Percentiles rank a stretch among this genome's conserved stretches.
phyloP scores from a whole-genome alignment of 768 basidiomycete genomes.

The Dacryopinax spathularia region DNA sequence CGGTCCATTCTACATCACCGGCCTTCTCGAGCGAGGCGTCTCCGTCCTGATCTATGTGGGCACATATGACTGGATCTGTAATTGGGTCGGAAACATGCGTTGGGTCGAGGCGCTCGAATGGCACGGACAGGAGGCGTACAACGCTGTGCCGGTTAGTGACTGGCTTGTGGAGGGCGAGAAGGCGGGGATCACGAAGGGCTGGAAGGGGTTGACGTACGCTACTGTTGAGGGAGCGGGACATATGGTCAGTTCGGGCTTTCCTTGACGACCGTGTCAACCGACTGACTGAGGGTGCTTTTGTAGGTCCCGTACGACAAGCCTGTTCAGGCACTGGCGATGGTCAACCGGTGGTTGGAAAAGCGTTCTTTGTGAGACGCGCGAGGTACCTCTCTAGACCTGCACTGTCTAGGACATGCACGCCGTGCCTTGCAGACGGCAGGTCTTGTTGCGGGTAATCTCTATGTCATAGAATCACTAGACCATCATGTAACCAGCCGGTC shows the following conservation, averaged over 20 bases:
- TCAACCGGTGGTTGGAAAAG: conserved; percentile 8
- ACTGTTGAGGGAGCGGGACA: conserved; percentile 60
- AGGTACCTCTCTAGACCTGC: too few species aligned
- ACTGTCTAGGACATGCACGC: too few species aligned
- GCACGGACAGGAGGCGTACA: conserved; percentile 46
- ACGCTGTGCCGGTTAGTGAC: conserved; percentile 29
- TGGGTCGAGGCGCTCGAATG: conserved; percentile 66
- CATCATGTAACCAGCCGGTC: too few species aligned
- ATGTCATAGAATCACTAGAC: too few species aligned
- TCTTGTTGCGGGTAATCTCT: too few species aligned
- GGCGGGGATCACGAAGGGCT: conserved; percentile 44
- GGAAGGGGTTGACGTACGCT: conserved; percentile 46
- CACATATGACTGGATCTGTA: conserved; percentile 55
- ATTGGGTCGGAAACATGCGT: conserved; percentile 50
- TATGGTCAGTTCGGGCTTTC: conserved; percentile 35
- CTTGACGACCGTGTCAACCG: not conserved
- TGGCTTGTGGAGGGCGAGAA: conserved; percentile 42
- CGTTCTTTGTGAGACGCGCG: not conserved
- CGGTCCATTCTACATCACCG: conserved; percentile 30
- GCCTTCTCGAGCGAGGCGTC: conserved; percentile 40
- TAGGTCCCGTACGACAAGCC: conserved; percentile 12
- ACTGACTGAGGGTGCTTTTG: not conserved
- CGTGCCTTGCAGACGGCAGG: too few species aligned
- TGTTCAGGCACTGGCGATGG: conserved; percentile 3
- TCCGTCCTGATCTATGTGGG: conserved; percentile 42